Percentiles rank a stretch among this genome's conserved stretches.
Conservation (phyloP, 1,284 basidiomycete genomes). For the Puccinia novopanici region DNA sequence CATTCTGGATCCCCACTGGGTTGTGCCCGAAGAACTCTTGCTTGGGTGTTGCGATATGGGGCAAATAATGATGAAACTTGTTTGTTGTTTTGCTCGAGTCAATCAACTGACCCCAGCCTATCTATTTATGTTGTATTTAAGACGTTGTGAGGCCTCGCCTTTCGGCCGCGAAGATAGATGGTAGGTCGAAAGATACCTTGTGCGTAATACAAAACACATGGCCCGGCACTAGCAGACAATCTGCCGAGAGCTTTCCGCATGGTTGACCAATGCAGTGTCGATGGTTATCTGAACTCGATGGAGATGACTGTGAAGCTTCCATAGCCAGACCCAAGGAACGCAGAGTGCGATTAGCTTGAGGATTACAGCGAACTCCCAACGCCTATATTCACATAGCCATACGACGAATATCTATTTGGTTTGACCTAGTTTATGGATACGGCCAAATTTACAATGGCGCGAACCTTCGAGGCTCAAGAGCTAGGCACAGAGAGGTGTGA, state of each 20-base stretch:
- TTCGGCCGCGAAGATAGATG: neutral
- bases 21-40: no score
- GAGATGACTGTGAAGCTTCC: neutral
- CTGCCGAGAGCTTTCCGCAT: constrained; percentile 2
- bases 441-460: no score
- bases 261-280: neutral
- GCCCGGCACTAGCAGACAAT: neutral
- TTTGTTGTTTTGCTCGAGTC: neutral
- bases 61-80: constrained; percentile 13
- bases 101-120: neutral
- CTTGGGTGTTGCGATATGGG: neutral
- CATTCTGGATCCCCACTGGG: neutral
- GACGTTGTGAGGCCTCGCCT: neutral
- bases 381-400: no score
- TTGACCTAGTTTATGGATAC: no score
- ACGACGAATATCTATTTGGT: no score
- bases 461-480: no score
- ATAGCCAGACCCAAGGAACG: neutral
- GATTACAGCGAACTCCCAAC: neutral
- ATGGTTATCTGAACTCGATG: neutral
- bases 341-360: neutral
- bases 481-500: no score
- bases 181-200: neutral
- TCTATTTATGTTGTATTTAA: neutral
- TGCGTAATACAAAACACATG: constrained; percentile 7